phyloP scores from a whole-genome alignment of 805 yeast species.

The Scheffersomyces ergatensis region DNA sequence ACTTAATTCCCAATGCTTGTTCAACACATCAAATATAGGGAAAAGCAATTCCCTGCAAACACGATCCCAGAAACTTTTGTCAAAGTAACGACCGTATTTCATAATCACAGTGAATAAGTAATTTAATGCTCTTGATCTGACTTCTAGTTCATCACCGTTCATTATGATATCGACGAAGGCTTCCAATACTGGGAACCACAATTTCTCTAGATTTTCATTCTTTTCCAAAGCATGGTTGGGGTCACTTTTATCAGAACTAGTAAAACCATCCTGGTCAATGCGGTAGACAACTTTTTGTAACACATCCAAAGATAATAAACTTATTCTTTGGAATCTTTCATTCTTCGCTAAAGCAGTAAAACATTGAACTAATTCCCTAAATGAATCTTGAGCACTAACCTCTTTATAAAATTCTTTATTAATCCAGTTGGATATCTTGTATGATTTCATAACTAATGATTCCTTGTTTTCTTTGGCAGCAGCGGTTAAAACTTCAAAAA shows the following conservation, averaged over 20 bases:
- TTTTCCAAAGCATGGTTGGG: constrained; percentile 12
- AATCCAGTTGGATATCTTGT: constrained; percentile 59
- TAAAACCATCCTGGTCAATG: constrained; percentile 47
- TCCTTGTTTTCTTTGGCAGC: constrained; percentile 67
- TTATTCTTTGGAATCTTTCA: constrained; percentile 72
- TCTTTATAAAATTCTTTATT: constrained; percentile 59
- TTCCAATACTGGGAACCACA: constrained; percentile 84
- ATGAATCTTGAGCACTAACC: constrained; percentile 69
- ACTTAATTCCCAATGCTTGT: constrained; percentile 59
- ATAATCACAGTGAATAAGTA: constrained; percentile 78
- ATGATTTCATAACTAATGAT: constrained; percentile 60
- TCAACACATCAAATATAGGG: constrained; percentile 84
- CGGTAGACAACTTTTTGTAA: constrained; percentile 60
- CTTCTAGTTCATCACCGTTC: constrained; percentile 93
- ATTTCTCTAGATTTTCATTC: constrained; percentile 44
- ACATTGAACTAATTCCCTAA: constrained; percentile 64
- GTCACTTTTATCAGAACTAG: constrained; percentile 12
- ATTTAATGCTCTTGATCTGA: constrained; percentile 82
- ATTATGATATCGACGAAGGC: constrained; percentile 87
- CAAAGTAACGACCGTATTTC: constrained; percentile 76
- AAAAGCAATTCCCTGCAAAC: constrained; percentile 76
- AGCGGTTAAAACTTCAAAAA: constrained; percentile 71
- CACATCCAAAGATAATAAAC: constrained; percentile 77
- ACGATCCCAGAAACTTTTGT: constrained; percentile 75
- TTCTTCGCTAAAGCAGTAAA: constrained; percentile 83